Conservation (phyloP, 495 filamentous ascomycete species). For the Trichoderma virens region DNA sequence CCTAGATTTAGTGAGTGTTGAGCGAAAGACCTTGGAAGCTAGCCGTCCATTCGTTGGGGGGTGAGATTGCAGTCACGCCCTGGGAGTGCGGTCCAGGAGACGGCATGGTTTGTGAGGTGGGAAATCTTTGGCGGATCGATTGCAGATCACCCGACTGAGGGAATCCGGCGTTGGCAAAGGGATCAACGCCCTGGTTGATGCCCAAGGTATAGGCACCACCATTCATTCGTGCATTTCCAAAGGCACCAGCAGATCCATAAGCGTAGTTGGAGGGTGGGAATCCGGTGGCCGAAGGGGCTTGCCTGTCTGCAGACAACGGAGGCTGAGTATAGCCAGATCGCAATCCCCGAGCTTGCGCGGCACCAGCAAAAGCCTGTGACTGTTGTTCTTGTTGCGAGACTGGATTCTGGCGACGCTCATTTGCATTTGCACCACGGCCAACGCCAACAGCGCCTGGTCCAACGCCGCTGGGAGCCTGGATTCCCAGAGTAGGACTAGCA, state of each 20-base stretch:
- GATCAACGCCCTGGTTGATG: slow-evolving; percentile 24
- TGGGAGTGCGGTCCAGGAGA: slow-evolving; percentile 32
- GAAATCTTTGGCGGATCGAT: slow-evolving; percentile 2
- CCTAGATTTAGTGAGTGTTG: slow-evolving; percentile 34
- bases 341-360: not conserved
- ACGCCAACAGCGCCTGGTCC: slow-evolving; percentile 53
- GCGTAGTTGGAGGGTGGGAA: not conserved
- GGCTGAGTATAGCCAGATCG: not conserved
- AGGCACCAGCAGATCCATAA: slow-evolving; percentile 2
- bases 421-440: slow-evolving; percentile 27
- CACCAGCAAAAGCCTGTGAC: not conserved
- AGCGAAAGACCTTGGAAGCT: slow-evolving; percentile 47
- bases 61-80: slow-evolving; percentile 22
- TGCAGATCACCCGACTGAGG: not conserved
- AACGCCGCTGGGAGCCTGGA: slow-evolving; percentile 58
- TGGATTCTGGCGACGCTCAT: slow-evolving; percentile 40
- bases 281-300: not conserved
- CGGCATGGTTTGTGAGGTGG: not conserved
- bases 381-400: slow-evolving; percentile 28
- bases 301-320: not conserved
- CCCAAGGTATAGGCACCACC: slow-evolving; percentile 31
- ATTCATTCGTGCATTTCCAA: slow-evolving; percentile 21
- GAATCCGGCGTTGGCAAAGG: not conserved
- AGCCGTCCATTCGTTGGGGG: slow-evolving; percentile 38
- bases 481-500: slow-evolving; percentile 67